Conservation (phyloP, 1,284 basidiomycete genomes). For the Ustilago lituana region DNA sequence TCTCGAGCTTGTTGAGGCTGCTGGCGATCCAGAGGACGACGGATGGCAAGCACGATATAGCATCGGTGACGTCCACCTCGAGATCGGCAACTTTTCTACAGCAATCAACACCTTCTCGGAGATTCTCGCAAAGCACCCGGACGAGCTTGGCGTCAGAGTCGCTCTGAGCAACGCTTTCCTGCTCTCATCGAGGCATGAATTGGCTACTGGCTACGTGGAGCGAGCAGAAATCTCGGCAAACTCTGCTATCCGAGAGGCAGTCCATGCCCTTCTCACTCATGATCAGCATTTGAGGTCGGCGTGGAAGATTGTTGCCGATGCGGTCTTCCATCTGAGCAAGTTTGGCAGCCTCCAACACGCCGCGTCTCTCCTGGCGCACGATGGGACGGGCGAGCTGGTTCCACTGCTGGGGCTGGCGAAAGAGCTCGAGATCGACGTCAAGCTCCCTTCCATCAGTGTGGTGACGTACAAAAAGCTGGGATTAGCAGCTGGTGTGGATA, state of each 20-base stretch:
- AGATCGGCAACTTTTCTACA: constrained; percentile 79
- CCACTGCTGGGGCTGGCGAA: constrained; percentile 39
- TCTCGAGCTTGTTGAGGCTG: constrained; percentile 67
- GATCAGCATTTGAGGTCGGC: constrained; percentile 69
- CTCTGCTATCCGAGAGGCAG: constrained; percentile 72
- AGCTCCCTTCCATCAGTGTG: constrained; percentile 51
- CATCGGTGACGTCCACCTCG: constrained; percentile 84
- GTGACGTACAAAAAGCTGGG: constrained; percentile 31
- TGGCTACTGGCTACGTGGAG: constrained; percentile 76
- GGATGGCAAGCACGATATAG: constrained; percentile 88
- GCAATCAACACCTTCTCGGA: constrained; percentile 77
- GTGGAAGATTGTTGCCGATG: constrained; percentile 89
- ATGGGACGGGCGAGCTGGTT: constrained; percentile 9
- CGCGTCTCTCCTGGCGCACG: constrained; percentile 1
- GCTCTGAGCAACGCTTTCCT: constrained; percentile 81
- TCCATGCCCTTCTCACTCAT: constrained; percentile 72
- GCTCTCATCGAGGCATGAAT: constrained; percentile 76
- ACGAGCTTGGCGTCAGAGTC: constrained; percentile 76
- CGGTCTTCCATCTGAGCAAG: constrained; percentile 71
- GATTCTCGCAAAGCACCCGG: constrained; percentile 73
- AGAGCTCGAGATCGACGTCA: constrained; percentile 49
- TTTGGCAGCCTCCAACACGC: constrained; percentile 24
- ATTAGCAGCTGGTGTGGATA: background rate
- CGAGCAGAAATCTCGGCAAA: constrained; percentile 80
- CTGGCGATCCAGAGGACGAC: constrained; percentile 15